phyloP scores from a whole-genome alignment of 2,329 filamentous ascomycete genomes.

The Fusarium hainanense region DNA sequence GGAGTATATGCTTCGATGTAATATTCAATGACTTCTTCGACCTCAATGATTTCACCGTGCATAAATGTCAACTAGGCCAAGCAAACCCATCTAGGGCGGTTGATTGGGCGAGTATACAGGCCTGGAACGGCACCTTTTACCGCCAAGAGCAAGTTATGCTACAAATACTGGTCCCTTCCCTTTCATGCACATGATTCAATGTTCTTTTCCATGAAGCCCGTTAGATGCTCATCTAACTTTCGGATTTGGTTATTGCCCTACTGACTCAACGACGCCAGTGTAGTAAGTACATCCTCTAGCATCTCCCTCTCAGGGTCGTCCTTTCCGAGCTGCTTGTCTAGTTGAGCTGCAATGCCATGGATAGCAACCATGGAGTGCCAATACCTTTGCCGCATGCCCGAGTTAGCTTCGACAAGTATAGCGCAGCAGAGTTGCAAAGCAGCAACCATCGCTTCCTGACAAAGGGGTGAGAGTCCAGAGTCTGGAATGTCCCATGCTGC shows the following conservation, averaged over 20 bases:
- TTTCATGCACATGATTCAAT: background rate
- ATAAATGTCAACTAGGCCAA: background rate
- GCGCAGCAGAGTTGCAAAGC: constrained; percentile 66
- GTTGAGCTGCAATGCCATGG: constrained; percentile 58
- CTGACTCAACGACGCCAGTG: constrained; percentile 43
- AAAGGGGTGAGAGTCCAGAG: constrained; percentile 34
- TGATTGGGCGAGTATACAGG: background rate
- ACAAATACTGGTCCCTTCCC: background rate
- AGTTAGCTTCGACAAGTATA: constrained; percentile 60
- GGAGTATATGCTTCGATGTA: background rate
- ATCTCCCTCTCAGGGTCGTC: constrained; percentile 53
- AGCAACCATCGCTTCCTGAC: constrained; percentile 64
- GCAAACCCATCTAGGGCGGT: background rate
- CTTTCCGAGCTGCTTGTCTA: constrained; percentile 50
- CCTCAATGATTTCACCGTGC: background rate
- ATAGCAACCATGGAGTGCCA: constrained; percentile 63
- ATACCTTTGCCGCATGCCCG: constrained; percentile 62
- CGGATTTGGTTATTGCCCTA: background rate
- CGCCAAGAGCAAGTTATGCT: background rate
- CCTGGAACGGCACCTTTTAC: background rate
- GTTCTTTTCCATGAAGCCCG: background rate
- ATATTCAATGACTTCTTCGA: constrained; percentile 1
- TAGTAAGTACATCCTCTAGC: constrained; percentile 59
- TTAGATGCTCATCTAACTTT: background rate
- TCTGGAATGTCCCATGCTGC: constrained; percentile 60